phyloP scores from a whole-genome alignment of 2,329 filamentous ascomycete genomes.

The Colletotrichum truncatum region DNA sequence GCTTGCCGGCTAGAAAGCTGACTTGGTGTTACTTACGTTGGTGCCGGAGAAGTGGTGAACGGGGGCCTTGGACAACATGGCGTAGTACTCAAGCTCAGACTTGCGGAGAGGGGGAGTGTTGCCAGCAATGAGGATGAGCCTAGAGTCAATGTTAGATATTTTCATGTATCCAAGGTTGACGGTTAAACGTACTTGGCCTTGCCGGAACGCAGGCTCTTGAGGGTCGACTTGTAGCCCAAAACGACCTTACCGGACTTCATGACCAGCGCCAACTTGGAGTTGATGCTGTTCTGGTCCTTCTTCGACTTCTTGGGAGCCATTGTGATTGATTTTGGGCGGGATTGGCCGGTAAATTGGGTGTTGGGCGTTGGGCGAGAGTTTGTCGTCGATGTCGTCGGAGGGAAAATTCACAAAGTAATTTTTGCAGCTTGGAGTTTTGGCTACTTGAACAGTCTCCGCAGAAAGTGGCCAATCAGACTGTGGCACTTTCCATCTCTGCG shows the following conservation, averaged over 20 bases:
- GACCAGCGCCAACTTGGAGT: constrained; percentile 65
- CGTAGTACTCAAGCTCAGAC: constrained; percentile 96
- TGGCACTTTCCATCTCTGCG: neutral
- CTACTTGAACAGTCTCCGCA: neutral
- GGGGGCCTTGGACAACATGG: constrained; percentile 90
- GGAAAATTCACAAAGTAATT: neutral
- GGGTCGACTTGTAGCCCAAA: constrained; percentile 80
- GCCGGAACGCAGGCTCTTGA: constrained; percentile 91
- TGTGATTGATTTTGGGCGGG: constrained; percentile 58
- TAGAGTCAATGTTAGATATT: constrained; percentile 54
- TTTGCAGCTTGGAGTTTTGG: constrained; percentile 4
- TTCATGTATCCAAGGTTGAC: constrained; percentile 2
- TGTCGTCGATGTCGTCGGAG: constrained; percentile 16
- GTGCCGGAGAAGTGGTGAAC: constrained; percentile 99
- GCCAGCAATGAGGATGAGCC: constrained; percentile 92
- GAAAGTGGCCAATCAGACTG: constrained; percentile 40
- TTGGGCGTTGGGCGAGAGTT: constrained; percentile 12
- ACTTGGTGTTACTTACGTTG: constrained; percentile 80
- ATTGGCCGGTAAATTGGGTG: constrained; percentile 22
- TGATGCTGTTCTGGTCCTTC: constrained; percentile 83
- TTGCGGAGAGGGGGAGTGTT: constrained; percentile 99
- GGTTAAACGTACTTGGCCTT: constrained; percentile 91
- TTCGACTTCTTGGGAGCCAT: constrained; percentile 82
- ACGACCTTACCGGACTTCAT: constrained; percentile 81
- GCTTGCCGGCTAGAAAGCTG: neutral